phyloP scores from a whole-genome alignment of 75 land plant genomes.

The Cunninghamia lanceolata region DNA sequence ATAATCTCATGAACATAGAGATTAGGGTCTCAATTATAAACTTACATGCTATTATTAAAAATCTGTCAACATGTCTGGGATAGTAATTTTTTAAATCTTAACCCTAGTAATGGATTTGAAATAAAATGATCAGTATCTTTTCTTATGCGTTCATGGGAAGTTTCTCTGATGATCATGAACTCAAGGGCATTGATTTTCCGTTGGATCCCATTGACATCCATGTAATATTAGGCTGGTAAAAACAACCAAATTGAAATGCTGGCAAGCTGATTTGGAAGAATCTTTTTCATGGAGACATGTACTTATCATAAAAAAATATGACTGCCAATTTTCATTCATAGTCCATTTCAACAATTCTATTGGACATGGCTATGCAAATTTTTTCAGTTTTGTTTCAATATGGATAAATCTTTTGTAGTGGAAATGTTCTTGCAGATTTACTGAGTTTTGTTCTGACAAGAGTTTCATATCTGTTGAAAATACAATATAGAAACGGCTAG shows the following conservation, averaged over 20 bases:
- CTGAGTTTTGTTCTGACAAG: not conserved
- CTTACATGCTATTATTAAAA: not conserved
- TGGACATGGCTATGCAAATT: not conserved
- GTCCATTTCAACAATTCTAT: not conserved
- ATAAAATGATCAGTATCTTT: not conserved
- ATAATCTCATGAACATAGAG: not conserved
- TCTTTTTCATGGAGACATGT: not conserved
- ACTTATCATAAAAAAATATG: not conserved
- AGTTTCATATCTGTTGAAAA: not conserved
- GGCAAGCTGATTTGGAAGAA: not conserved
- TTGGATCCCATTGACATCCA: not conserved
- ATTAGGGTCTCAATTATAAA: not conserved
- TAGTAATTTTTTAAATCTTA: not conserved
- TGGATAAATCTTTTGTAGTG: not conserved
- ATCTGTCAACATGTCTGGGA: not conserved
- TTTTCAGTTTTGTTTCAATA: not conserved
- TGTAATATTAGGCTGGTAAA: not conserved
- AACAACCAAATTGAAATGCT: not conserved
- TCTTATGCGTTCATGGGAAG: not conserved
- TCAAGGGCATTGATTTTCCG: not conserved
- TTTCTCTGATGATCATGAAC: not conserved
- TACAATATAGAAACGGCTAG: slow-evolving; percentile 77
- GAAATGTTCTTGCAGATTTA: not conserved
- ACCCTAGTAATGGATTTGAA: not conserved
- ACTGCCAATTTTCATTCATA: not conserved